Evolutionary conservation across 1,139 yeast species (phyloP), one percentile per base, ranked within the genome.

Genomic region (Pichia sorboxylosa): DNA sequence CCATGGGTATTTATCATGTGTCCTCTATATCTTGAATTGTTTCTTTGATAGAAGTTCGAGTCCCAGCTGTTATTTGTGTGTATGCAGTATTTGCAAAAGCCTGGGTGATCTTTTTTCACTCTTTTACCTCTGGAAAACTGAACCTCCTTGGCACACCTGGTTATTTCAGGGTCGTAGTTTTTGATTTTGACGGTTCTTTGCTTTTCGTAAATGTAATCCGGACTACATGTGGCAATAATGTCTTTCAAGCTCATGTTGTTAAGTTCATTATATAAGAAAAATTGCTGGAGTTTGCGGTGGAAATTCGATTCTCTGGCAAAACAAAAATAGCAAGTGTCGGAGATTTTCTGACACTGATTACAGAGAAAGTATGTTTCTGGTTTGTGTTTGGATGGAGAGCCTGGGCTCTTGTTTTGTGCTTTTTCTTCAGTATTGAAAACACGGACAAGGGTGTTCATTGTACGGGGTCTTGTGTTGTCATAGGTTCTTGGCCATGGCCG

Each of bases 1-100:
- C 44, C 44, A 26, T 41, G 44, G 4, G 44, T 41, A 23, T 41
- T 41, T 18, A 41, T 37, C 31, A 41, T 28, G 24, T 41, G 44
- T 3, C 44, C 44, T 17, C 44, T 34, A 14, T 41, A 41, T 3
- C 43, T 30, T 17, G 44, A 41, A 24, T 41, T 41, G 9, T 41
- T 41, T 3, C 44, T 21, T 24, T 41, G 37, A 32, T 30, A 39
- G 24, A 41, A 41, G 17, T 41, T 32, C 5, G 29, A 16, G 14
- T 38, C 36, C 34, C 43, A 39, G 8, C 24, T 32, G 3, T 23
- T 18, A 4, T 18, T 19, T 13, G 24, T 20, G 13, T 34, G n/a
- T 21, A 34, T 22, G 21, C 44, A 41, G 20, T 32, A 41, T 6
- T 37, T 37, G 21, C 44, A 41, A 28, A 39, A 40, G 3, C 44